Percentiles rank a stretch among this genome's conserved stretches.
These are phyloP conservation scores for Mucor racemosus DNA, from an alignment of 371 early-diverging fungal genomes.

Conservation along the genomic window DNA sequence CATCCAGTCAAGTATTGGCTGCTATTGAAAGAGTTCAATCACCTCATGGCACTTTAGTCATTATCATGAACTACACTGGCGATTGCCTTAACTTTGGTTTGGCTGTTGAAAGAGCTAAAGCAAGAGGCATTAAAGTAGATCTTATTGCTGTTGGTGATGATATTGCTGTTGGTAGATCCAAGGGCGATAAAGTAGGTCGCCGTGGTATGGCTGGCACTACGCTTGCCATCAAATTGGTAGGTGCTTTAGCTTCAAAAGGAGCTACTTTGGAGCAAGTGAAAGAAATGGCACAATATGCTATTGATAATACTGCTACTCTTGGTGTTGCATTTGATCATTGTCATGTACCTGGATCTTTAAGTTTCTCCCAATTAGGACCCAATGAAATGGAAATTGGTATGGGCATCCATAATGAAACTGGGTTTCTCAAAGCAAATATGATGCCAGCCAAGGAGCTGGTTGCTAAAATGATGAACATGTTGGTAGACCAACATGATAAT, in stretches of 20 bases:
- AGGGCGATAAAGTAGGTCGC: constrained; percentile 72
- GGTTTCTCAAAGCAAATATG: constrained; percentile 57
- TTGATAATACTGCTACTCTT: constrained; percentile 70
- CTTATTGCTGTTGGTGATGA: constrained; percentile 85
- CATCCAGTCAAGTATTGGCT: constrained; percentile 72
- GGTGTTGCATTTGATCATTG: constrained; percentile 79
- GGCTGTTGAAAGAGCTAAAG: constrained; percentile 80
- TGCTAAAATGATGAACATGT: constrained; percentile 54
- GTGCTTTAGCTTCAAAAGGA: constrained; percentile 67
- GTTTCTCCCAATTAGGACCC: constrained; percentile 26
- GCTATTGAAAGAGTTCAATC: constrained; percentile 69
- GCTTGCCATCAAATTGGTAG: constrained; percentile 80
- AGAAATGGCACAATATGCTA: constrained; percentile 55
- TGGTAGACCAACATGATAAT: constrained; percentile 53
- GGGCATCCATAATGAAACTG: constrained; percentile 82
- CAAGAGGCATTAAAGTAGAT: constrained; percentile 67
- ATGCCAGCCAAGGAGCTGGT: constrained; percentile 59
- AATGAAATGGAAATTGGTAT: constrained; percentile 76
- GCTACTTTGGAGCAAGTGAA: constrained; percentile 63
- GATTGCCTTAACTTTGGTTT: constrained; percentile 81
- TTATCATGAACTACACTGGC: constrained; percentile 89
- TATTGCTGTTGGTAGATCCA: constrained; percentile 69
- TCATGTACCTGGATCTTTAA: constrained; percentile 68
- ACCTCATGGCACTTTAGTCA: constrained; percentile 71
- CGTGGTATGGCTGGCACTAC: constrained; percentile 83